A percentile compares a stretch with the other conserved stretches of the same genome.
Conservation (phyloP, 345 rosid species). For the Citrus maxima region DNA sequence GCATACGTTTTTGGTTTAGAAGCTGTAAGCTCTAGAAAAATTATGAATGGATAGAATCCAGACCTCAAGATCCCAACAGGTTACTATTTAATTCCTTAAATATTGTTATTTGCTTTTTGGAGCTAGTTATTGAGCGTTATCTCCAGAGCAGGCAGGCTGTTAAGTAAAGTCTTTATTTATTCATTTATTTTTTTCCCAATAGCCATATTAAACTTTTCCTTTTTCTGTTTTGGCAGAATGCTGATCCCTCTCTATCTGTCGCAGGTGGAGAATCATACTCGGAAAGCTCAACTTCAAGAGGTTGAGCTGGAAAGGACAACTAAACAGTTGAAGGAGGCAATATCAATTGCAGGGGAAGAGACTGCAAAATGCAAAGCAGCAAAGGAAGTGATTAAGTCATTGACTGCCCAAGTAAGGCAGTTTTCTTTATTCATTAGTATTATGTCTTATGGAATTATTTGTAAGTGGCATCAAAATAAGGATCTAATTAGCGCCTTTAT, state of each 20-base stretch:
- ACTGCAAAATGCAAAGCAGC: conserved; percentile 94
- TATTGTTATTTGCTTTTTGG: not conserved
- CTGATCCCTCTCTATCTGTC: conserved; percentile 20
- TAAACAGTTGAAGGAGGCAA: conserved; percentile 84
- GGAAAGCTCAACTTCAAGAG: not conserved
- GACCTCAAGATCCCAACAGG: not conserved
- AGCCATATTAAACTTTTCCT: not conserved
- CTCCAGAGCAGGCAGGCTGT: not conserved
- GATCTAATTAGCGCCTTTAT: not conserved
- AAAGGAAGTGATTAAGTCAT: conserved; percentile 96
- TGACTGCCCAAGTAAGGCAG: conserved; percentile 83
- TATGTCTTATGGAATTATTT: not conserved
- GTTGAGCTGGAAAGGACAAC: conserved; percentile 71
- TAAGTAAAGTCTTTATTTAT: not conserved
- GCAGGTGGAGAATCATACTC: conserved; percentile 85
- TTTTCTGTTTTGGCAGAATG: conserved; percentile 13
- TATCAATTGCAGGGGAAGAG: conserved; percentile 83
- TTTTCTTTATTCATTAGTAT: not conserved
- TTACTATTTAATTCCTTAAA: not conserved
- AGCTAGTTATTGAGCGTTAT: not conserved
- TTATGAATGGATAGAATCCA: not conserved
- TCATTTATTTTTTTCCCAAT: too few species aligned
- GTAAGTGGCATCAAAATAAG: not conserved
- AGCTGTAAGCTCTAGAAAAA: not conserved
- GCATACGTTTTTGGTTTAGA: not conserved